phyloP scores from a whole-genome alignment of 2,329 filamentous ascomycete genomes.

The Nemania sp. region DNA sequence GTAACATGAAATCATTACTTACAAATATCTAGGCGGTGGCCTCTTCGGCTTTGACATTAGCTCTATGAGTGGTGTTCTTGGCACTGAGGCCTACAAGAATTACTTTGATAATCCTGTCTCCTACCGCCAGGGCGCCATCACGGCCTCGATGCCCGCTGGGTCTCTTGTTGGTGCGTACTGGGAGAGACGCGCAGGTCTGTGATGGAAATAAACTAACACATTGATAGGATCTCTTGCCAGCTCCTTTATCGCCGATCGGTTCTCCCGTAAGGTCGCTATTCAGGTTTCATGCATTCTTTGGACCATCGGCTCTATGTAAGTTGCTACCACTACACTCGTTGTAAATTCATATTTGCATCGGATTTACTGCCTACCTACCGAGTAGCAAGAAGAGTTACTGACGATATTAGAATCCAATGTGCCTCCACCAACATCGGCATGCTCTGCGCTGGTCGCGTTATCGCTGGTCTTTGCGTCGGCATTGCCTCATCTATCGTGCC shows the following conservation, averaged over 20 bases:
- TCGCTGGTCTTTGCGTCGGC: constrained; percentile 79
- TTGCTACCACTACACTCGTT: not conserved
- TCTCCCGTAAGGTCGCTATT: constrained; percentile 62
- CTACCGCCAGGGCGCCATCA: constrained; percentile 76
- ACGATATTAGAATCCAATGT: constrained; percentile 61
- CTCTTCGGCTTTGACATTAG: constrained; percentile 85
- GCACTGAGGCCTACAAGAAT: constrained; percentile 75
- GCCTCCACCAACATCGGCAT: constrained; percentile 75
- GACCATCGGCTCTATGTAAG: constrained; percentile 60
- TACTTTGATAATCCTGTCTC: constrained; percentile 74
- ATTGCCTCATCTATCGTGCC: constrained; percentile 79
- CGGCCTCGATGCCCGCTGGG: constrained; percentile 78
- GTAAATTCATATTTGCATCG: not conserved
- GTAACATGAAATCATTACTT: not conserved
- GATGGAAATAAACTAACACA: not conserved
- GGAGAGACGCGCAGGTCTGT: no score
- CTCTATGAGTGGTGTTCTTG: constrained; percentile 77
- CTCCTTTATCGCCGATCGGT: constrained; percentile 63
- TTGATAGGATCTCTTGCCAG: constrained; percentile 58
- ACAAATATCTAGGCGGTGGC: constrained; percentile 66
- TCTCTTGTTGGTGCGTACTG: constrained; percentile 68
- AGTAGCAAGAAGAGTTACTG: not conserved
- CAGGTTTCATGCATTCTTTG: constrained; percentile 64
- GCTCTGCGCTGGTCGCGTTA: constrained; percentile 76
- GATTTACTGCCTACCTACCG: no score